These are phyloP conservation scores for Zymoseptoria passerinii DNA, from an alignment of 2,329 filamentous ascomycete genomes.

Conservation along the genomic window DNA sequence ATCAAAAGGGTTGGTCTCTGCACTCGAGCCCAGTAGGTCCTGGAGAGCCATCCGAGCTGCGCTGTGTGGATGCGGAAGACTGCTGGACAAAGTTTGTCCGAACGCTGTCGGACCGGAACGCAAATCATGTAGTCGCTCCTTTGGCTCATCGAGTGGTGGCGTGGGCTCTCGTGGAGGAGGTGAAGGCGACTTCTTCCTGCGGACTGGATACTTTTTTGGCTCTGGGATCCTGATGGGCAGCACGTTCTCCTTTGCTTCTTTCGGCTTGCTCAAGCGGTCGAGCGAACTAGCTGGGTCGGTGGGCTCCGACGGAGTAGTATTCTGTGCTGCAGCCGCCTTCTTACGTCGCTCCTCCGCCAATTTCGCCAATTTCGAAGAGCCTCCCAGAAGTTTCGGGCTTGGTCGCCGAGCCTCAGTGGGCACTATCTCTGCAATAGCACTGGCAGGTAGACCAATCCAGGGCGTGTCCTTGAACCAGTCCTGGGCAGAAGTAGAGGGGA, in stretches of 20 bases:
- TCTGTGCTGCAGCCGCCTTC: conserved; percentile 51
- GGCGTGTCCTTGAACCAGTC: conserved; percentile 76
- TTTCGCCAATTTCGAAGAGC: conserved; percentile 82
- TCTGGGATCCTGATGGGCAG: conserved; percentile 45
- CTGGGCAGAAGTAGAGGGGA: conserved; percentile 34
- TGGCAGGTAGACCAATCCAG: conserved; percentile 66
- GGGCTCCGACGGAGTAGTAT: conserved; percentile 4
- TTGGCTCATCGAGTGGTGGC: conserved; percentile 21
- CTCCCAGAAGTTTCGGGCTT: conserved; percentile 67
- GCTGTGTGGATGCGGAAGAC: background rate
- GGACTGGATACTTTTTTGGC: conserved; percentile 50
- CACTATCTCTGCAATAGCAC: conserved; percentile 57
- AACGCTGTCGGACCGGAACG: conserved; percentile 26
- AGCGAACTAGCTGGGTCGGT: conserved; percentile 34
- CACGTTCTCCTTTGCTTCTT: conserved; percentile 21
- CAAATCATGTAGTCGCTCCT: conserved; percentile 22
- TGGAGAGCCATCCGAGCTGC: conserved; percentile 13
- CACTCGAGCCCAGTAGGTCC: conserved; percentile 21
- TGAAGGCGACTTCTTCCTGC: conserved; percentile 24
- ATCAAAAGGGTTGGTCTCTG: conserved; percentile 19
- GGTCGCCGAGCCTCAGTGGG: conserved; percentile 45
- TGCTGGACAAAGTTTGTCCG: conserved; percentile 20
- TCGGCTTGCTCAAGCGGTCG: conserved; percentile 33
- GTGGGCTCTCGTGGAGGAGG: conserved; percentile 23
- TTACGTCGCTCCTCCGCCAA: conserved; percentile 79